phyloP scores from a whole-genome alignment of 805 yeast genomes.

The Ogataea paraovalis region DNA sequence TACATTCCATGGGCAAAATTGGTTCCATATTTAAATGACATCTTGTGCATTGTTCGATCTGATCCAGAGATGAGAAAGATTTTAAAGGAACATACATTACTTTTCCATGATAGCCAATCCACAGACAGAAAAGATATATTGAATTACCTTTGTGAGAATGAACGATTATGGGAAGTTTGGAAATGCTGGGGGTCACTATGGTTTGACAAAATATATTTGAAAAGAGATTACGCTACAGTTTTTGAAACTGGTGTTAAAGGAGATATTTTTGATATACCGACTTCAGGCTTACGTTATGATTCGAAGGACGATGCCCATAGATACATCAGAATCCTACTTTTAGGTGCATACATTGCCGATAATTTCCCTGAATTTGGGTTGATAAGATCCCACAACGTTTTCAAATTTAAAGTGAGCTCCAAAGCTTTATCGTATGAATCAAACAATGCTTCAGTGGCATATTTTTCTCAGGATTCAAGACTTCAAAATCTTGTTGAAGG shows the following conservation, averaged over 20 bases:
- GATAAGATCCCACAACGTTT: constrained; percentile 41
- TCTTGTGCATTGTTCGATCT: constrained; percentile 37
- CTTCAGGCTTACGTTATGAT: constrained; percentile 53
- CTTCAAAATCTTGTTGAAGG: constrained; percentile 20
- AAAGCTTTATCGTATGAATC: constrained; percentile 8
- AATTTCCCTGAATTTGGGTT: constrained; percentile 50
- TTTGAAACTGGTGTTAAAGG: constrained; percentile 55
- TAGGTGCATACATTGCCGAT: constrained; percentile 50
- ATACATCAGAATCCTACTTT: constrained; percentile 45
- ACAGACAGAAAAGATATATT: constrained; percentile 36
- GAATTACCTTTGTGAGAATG: constrained; percentile 52
- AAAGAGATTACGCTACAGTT: constrained; percentile 47
- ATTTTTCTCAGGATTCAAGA: constrained; percentile 25
- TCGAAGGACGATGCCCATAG: constrained; percentile 46
- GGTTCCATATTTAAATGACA: constrained; percentile 58
- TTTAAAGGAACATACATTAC: constrained; percentile 9
- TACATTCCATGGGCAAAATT: constrained; percentile 69
- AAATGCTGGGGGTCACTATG: constrained; percentile 82
- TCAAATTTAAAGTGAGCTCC: constrained; percentile 32
- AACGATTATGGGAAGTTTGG: constrained; percentile 73
- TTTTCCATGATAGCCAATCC: constrained; percentile 8
- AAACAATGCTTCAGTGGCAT: constrained; percentile 19
- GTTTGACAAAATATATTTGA: constrained; percentile 59
- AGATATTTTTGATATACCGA: constrained; percentile 60
- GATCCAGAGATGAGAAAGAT: constrained; percentile 19